Percentiles rank a stretch among this genome's conserved stretches.
phyloP scores from a whole-genome alignment of 2,329 filamentous ascomycete genomes.

The Ophiostoma novo-ulmi region DNA sequence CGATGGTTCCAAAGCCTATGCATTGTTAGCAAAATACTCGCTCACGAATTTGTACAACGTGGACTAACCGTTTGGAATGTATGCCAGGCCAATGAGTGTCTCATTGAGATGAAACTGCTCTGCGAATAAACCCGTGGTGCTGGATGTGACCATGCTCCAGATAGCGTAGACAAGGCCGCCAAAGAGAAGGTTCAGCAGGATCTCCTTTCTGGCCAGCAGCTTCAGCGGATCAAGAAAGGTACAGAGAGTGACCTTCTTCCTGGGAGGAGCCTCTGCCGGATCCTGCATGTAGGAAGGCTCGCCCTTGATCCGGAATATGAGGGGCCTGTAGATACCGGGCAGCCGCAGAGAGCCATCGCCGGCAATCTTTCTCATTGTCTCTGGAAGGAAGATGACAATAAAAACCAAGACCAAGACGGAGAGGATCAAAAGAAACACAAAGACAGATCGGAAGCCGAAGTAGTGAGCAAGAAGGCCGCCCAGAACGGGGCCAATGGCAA shows the following conservation, averaged over 20 bases:
- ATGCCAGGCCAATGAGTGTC: neutral
- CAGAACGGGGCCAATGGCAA: neutral
- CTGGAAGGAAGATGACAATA: neutral
- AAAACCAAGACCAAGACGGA: neutral
- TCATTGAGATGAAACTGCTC: neutral
- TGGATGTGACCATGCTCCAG: neutral
- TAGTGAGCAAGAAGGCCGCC: neutral
- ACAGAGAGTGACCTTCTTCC: neutral
- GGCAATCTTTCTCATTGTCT: neutral
- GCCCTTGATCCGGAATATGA: neutral
- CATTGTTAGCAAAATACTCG: neutral
- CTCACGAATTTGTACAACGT: no score
- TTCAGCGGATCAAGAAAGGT: neutral
- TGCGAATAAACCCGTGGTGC: neutral
- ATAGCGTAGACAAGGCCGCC: neutral
- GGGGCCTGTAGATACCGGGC: neutral
- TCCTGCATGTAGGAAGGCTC: neutral
- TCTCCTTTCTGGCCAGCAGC: neutral
- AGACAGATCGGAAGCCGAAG: neutral
- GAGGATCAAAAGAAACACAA: neutral
- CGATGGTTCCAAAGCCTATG: neutral
- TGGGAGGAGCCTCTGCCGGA: neutral
- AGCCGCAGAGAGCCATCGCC: neutral
- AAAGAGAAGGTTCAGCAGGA: neutral
- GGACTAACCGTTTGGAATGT: neutral